These are phyloP conservation scores for Exophiala bonariae DNA, from an alignment of 2,329 filamentous ascomycete genomes.

Conservation along the genomic window DNA sequence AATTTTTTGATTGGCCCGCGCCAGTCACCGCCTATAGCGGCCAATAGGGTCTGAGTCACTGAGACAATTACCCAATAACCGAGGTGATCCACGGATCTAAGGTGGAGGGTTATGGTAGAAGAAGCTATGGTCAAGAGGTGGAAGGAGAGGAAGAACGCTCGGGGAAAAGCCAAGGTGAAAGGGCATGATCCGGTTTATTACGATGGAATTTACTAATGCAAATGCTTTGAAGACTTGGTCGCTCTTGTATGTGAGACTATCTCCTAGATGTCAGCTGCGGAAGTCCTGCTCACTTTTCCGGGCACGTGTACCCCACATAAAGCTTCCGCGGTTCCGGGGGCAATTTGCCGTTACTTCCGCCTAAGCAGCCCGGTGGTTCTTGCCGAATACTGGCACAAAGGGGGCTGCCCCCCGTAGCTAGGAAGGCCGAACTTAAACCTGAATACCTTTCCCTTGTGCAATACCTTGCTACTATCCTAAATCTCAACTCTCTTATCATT, in stretches of 20 bases:
- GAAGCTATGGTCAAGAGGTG: too few species aligned
- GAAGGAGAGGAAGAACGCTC: too few species aligned
- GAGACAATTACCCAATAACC: too few species aligned
- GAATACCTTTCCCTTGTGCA: not conserved
- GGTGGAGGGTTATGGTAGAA: too few species aligned
- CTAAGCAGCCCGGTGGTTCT: slow-evolving; percentile 3
- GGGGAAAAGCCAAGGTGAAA: too few species aligned
- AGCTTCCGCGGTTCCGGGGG: not conserved
- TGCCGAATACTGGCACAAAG: slow-evolving; percentile 3
- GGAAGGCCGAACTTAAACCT: slow-evolving; percentile 1
- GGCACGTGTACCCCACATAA: not conserved
- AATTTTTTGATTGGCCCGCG: too few species aligned
- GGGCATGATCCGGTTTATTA: too few species aligned
- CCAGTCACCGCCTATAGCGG: too few species aligned
- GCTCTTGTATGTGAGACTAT: not conserved
- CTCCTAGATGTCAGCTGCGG: not conserved
- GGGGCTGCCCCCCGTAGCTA: not conserved
- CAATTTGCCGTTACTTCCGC: slow-evolving; percentile 4
- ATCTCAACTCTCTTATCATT: slow-evolving; percentile 4
- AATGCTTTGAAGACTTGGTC: too few species aligned
- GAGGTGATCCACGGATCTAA: too few species aligned
- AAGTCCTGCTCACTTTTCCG: not conserved
- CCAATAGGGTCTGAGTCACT: too few species aligned
- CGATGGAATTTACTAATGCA: too few species aligned
- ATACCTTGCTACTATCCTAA: slow-evolving; percentile 2